Base-by-base conservation (phyloP, 2,329 filamentous ascomycete species). In the Alternaria arborescens region DNA sequence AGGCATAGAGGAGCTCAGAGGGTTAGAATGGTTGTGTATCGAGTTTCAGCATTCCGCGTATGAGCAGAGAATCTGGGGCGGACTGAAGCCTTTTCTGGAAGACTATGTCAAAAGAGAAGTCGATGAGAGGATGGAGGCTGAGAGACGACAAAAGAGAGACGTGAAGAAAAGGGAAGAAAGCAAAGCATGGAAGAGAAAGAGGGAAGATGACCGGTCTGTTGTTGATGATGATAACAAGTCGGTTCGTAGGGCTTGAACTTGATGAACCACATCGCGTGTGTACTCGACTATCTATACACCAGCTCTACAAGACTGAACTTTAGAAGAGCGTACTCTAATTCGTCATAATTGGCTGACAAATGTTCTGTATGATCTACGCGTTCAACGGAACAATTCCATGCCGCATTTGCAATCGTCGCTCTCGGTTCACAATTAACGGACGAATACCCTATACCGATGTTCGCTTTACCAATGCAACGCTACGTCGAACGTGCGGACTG, bases 11-110 rank as follows among this genome's bases (percentile, higher is more conserved):
- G 32, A 53, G 32, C 22, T 62, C 36, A 48, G 55, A 18, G 42
- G 18, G 10, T 24, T 55, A 28, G 40, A 65, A 26, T 65, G 60
- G 62, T 28, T 65, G 32, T 54, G 52, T 32, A 38, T 62, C 5
- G 28, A 43, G 20, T 54, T 20, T 4, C 56, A 48, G 40, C 47
- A 60, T 22, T 65, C 57, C 41, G 22, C 11, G 14, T 32, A 44
- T 8, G 20, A 58, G 22, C 43, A 47, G 30, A 26, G 52, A 4
- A 52, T 53, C 28, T 61, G 38, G 36, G 47, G 47, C 22, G 40
- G 58, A n/a, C 56, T 61, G 8, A 55, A 18, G 55, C 20, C 30
- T 8, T 44, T 28, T 32, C 28, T 58, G 20, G 50, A 58, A 40
- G 41, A 53, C 5, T 53, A 42, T 32, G 26, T 14, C 7, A 26